Conservation (phyloP, 306 rosid genomes). For the Quercus gilva region DNA sequence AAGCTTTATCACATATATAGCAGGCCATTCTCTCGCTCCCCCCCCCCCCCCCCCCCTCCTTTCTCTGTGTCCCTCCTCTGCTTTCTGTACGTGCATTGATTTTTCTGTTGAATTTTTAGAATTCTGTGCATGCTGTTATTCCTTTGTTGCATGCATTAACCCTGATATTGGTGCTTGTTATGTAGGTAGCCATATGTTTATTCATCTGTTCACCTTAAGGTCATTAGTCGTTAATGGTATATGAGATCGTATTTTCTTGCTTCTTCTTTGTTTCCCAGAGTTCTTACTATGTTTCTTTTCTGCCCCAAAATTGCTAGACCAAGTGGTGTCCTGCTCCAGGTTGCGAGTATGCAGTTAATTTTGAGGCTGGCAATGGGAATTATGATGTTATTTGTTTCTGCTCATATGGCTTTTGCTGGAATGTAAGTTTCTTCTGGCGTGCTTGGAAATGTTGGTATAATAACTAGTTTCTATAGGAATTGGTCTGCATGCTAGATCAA, state of each 20-base stretch:
- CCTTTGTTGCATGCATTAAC: constrained; percentile 12
- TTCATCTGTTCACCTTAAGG: not conserved
- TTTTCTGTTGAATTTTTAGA: not conserved
- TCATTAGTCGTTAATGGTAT: not conserved
- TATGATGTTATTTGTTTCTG: constrained; percentile 72
- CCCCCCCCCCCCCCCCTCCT: too few relatives aligned
- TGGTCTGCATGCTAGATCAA: constrained; percentile 5
- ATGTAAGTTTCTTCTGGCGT: constrained; percentile 34
- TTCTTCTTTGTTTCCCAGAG: not conserved
- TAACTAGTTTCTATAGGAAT: not conserved
- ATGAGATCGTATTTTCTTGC: not conserved
- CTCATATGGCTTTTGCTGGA: constrained; percentile 76
- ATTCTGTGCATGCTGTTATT: constrained; percentile 11
- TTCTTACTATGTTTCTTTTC: constrained; percentile 11
- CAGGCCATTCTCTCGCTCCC: not conserved
- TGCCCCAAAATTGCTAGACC: constrained; percentile 39
- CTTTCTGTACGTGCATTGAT: not conserved
- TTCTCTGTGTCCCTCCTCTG: not conserved
- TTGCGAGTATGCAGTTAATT: constrained; percentile 66
- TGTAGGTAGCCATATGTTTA: not conserved
- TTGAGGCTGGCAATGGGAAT: constrained; percentile 50
- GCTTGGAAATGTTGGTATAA: constrained; percentile 5
- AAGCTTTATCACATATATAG: not conserved
- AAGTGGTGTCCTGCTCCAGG: constrained; percentile 96
- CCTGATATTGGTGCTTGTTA: constrained; percentile 3